Base-by-base conservation (phyloP, 1,284 basidiomycete genomes). In the Cerrena zonata region DNA sequence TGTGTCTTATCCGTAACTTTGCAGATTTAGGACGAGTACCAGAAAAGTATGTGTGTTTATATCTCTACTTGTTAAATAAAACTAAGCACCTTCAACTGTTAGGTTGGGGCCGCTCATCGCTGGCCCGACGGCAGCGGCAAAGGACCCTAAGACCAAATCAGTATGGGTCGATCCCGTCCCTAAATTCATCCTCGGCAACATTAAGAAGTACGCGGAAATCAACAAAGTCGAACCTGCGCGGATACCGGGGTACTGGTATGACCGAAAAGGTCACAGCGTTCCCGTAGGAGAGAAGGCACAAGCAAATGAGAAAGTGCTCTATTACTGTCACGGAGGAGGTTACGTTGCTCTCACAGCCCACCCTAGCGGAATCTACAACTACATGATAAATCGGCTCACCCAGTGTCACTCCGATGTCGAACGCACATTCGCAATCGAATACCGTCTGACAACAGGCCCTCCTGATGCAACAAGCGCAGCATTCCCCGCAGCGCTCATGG, bases 221-320 rank as follows among this genome's bases (percentile, higher is more conserved):
- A 68, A 74, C 5, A 59, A 65, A 4, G 74, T 82, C 18, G 47
- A 61, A 2, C 64, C 75, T 0, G 60, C 69, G 26, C 68, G 68
- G 21, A 70, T 83, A 30, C 76, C 80, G 4, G 80, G 78, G 2
- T 84, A 82, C 57, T 82, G 80, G 80, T 64, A 72, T 26, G 71
- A 75, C 61, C 73, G 72, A 58, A 61, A 65, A 23, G 73, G 69
- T 2, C 53, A 58, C 1, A 56, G 63, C 10, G 66, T 72, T 34
- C 54, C 60, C 19, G 18, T 36, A 22, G 69, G 66, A 4, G 59
- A 73, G 30, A 56, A 68, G 2, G 68, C 76, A 2, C 60, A 58
- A 34, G 67, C 69, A 1, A 75, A 69, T 22, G 79, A 83, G 58
- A 80, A 78, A 54, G 74, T 82, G 10, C 47, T 80, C 1, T 74